Conservation (phyloP, 1,284 basidiomycete genomes). For the Coniferiporia weirii region DNA sequence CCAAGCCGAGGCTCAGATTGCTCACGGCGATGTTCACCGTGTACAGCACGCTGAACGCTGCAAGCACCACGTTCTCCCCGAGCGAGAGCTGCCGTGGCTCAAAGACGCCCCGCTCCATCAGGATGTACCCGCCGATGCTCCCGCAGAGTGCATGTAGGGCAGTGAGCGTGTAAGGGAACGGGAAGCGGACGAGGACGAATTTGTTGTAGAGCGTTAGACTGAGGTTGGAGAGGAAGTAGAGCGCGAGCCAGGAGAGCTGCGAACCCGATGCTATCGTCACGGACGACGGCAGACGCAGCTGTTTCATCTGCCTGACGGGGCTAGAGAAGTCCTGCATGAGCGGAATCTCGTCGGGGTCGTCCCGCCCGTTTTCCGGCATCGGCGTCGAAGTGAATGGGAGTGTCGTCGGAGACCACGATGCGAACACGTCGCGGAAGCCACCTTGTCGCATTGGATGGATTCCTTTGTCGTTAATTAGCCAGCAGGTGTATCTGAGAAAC, state of each 20-base stretch:
- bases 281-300: not conserved
- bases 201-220: constrained; percentile 92
- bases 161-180: constrained; percentile 89
- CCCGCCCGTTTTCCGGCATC: not conserved
- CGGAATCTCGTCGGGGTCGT: constrained; percentile 4
- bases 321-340: not conserved
- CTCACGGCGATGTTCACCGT: constrained; percentile 91
- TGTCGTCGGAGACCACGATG: not conserved
- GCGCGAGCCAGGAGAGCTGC: constrained; percentile 50
- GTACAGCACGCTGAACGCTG: constrained; percentile 82
- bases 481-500: no score
- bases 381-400: not conserved
- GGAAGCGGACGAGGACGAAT: constrained; percentile 80
- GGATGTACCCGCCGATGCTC: constrained; percentile 69
- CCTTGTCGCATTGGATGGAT: not conserved
- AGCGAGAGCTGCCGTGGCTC: constrained; percentile 51
- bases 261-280: not conserved
- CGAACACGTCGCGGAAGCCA: constrained; percentile 5
- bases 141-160: constrained; percentile 84
- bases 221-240: constrained; percentile 90
- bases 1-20: constrained; percentile 82
- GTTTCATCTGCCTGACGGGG: not conserved
- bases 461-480: not conserved
- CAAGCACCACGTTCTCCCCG: constrained; percentile 30
- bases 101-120: constrained; percentile 58